A percentile compares a stretch with the other conserved stretches of the same genome.
These are phyloP conservation scores for Protostelium mycophagum DNA, from an alignment of 78 protist species.

Conservation along the genomic window DNA sequence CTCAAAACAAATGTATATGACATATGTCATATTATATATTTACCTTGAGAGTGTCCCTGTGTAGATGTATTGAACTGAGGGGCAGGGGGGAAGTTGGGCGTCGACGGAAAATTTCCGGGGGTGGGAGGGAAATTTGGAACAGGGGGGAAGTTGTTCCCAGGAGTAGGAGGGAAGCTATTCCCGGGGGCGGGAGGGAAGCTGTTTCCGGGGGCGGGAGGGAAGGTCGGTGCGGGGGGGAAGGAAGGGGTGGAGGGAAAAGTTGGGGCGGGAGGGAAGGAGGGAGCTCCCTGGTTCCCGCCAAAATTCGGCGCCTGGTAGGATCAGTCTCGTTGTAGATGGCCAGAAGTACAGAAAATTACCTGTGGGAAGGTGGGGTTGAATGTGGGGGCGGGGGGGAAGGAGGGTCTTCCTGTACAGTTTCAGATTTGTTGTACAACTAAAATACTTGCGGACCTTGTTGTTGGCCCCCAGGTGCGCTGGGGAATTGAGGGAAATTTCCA, in stretches of 20 bases:
- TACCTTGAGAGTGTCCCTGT: too few relatives aligned
- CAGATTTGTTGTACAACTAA: too few relatives aligned
- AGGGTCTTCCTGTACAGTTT: background rate
- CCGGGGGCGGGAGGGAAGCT: background rate
- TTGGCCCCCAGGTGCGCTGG: too few relatives aligned
- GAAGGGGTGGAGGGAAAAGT: background rate
- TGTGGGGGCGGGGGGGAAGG: background rate
- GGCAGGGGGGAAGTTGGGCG: background rate
- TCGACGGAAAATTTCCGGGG: background rate
- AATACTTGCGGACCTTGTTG: too few relatives aligned
- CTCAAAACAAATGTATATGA: background rate
- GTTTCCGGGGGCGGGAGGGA: background rate
- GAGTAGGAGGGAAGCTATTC: background rate
- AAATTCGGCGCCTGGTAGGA: too few relatives aligned
- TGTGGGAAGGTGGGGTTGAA: background rate
- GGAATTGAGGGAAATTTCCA: too few relatives aligned
- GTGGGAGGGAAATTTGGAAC: background rate
- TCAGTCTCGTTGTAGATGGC: too few relatives aligned
- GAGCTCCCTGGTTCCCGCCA: too few relatives aligned
- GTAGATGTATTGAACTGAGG: background rate
- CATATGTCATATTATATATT: too few relatives aligned
- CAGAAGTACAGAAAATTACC: background rate
- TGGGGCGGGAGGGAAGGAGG: too few relatives aligned
- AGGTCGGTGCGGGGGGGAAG: background rate
- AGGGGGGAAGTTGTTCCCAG: background rate